These are phyloP conservation scores for Leccinum subgranulosum DNA, from an alignment of 768 basidiomycete genomes.

Conservation along the genomic window DNA sequence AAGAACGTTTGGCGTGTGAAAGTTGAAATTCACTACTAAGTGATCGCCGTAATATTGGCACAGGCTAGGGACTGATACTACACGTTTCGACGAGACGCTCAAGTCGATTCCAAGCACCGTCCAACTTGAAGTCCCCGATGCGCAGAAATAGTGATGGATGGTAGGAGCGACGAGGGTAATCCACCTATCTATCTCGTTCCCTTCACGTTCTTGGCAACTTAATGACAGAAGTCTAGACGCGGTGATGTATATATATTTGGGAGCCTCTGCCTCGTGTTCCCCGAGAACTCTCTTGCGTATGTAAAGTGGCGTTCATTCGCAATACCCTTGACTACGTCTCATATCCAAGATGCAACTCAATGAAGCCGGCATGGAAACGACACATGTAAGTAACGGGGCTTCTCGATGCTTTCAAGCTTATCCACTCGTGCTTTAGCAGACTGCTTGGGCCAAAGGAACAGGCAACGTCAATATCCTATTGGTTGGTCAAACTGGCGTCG, in stretches of 20 bases:
- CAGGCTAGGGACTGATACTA: not conserved
- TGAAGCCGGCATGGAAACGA: not conserved
- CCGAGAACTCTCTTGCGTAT: not conserved
- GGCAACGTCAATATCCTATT: constrained; percentile 15
- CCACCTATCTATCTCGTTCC: not conserved
- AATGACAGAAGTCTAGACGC: not conserved
- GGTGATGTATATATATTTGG: constrained; percentile 15
- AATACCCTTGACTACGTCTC: constrained; percentile 4
- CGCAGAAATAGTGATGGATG: not conserved
- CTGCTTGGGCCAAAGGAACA: not conserved
- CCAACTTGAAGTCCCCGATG: not conserved
- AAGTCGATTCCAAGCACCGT: not conserved
- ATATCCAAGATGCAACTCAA: not conserved
- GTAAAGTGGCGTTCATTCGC: constrained; percentile 1
- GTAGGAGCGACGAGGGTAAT: not conserved
- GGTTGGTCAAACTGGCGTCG: constrained; percentile 28
- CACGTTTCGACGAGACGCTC: not conserved
- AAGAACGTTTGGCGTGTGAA: too few relatives aligned
- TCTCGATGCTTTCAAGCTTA: not conserved
- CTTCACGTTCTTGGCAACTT: not conserved
- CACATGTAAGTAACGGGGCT: constrained; percentile 8
- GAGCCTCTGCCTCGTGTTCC: constrained; percentile 20
- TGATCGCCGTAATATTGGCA: not conserved
- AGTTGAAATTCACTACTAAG: not conserved
- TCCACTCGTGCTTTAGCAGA: not conserved